Evolutionary conservation across 192 early-diverging fungal species (phyloP).

Genomic region (Entomortierella lignicola): DNA sequence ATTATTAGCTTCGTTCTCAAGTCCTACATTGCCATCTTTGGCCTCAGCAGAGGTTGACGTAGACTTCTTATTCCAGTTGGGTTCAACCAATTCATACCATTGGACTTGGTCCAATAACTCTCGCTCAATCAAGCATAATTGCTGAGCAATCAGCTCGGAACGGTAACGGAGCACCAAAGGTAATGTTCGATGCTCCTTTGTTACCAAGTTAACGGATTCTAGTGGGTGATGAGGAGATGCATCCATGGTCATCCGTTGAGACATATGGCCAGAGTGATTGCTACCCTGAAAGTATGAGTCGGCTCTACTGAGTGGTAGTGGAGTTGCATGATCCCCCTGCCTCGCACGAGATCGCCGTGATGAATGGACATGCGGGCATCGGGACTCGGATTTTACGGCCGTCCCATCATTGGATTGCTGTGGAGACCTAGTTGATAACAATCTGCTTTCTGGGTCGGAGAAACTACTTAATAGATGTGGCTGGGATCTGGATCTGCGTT

Average conservation of each 20-base stretch:
- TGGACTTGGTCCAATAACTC: conserved; percentile 58
- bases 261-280: neutral
- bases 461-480: conserved; percentile 2
- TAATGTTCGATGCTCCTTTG: neutral
- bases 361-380: neutral
- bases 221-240: neutral
- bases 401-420: neutral
- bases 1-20: neutral
- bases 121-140: conserved; percentile 67
- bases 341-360: neutral
- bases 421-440: neutral
- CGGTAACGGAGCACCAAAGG: conserved; percentile 58
- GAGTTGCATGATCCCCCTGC: neutral
- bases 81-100: conserved; percentile 67
- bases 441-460: neutral
- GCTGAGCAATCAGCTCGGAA: conserved; percentile 65
- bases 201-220: neutral
- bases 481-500: conserved; percentile 7
- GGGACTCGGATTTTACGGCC: neutral
- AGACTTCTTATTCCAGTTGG: conserved; percentile 62
- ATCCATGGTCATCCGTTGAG: neutral
- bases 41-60: neutral
- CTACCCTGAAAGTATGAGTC: neutral
- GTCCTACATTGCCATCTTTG: neutral
- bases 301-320: neutral